Base-by-base conservation (phyloP, 805 yeast genomes). In the Blastobotrys robertii region DNA sequence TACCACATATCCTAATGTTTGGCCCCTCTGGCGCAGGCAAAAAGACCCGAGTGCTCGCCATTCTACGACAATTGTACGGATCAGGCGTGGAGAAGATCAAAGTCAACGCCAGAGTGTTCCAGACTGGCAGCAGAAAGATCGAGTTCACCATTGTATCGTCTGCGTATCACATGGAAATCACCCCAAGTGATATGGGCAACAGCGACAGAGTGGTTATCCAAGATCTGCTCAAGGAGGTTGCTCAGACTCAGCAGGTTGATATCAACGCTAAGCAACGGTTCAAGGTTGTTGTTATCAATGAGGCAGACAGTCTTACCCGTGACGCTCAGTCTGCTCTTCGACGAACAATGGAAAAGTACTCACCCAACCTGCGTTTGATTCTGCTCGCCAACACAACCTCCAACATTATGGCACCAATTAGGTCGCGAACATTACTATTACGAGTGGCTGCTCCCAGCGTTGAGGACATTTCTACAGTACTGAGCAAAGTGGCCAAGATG, bases 1-100 rank as follows among this genome's bases (percentile, higher is more conserved):
- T 92, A 56, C 99, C 99, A 1, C 98, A 92, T 66, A 63, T 92
- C 38, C 66, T 92, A 22, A 75, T 92, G 2, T 90, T 90, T 59
- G 99, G 99, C 0, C 97, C 98, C 1, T 78, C 87, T 31, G 99
- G 99, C 3, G 85, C 94, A 11, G 99, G 99, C 45, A 92, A 92
- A 60, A 94, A 92, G 67, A 92, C 98, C 8, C 74, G 98, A 50
- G 83, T 87, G 6, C 72, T 86, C 62, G 78, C 94, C 5, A 71
- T 94, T 1, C 64, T 92, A 42, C 71, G 77, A 44, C 85, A 85
- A 51, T 70, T 92, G 30, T 92, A 81, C 56, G 97, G 97, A 0
- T 62, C 82, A 2, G 82, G 81, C 42, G 85, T 84, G 13, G 88
- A 83, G 50, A 84, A 79, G 53, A 69, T 84, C 67, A 90, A 87